phyloP scores from a whole-genome alignment of 352 stramenopile species.

The Albugo laibachii region DNA sequence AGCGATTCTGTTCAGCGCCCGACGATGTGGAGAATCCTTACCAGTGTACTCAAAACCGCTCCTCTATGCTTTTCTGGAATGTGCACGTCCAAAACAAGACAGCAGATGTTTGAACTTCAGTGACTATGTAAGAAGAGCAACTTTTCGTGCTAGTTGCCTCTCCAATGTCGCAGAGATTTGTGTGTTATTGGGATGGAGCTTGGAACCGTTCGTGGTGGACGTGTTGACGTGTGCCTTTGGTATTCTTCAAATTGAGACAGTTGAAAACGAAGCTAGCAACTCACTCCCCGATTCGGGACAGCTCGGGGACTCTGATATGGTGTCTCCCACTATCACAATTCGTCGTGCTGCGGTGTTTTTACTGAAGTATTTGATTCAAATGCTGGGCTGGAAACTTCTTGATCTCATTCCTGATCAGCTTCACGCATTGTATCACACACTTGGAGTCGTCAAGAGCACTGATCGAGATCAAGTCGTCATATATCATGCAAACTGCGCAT shows the following conservation, averaged over 20 bases:
- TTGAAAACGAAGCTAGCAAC: not conserved
- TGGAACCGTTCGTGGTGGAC: constrained; percentile 48
- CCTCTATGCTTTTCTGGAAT: constrained; percentile 64
- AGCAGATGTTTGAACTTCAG: not conserved
- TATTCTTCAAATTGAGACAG: constrained; percentile 42
- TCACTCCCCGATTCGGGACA: constrained; percentile 12
- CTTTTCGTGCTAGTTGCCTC: constrained; percentile 58
- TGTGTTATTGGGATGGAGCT: constrained; percentile 41
- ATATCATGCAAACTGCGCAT: constrained; percentile 37
- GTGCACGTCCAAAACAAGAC: constrained; percentile 16
- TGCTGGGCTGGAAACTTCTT: constrained; percentile 55
- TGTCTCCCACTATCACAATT: constrained; percentile 16
- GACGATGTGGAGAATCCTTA: constrained; percentile 51
- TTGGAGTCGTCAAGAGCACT: constrained; percentile 45
- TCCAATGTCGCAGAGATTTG: constrained; percentile 78
- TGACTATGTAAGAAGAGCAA: constrained; percentile 21
- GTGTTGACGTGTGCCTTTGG: constrained; percentile 63
- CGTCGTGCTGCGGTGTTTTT: constrained; percentile 59
- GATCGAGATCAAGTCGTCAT: constrained; percentile 39
- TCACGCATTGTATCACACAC: constrained; percentile 44
- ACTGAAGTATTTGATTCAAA: constrained; percentile 48
- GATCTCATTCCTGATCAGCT: constrained; percentile 56
- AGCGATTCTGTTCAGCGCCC: constrained; percentile 54
- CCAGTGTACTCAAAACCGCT: constrained; percentile 49
- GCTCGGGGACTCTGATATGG: not conserved